Evolutionary conservation across 2,329 filamentous ascomycete species (phyloP), one percentile per base, ranked within the genome.

Genomic region (Neocucurbitaria cava): DNA sequence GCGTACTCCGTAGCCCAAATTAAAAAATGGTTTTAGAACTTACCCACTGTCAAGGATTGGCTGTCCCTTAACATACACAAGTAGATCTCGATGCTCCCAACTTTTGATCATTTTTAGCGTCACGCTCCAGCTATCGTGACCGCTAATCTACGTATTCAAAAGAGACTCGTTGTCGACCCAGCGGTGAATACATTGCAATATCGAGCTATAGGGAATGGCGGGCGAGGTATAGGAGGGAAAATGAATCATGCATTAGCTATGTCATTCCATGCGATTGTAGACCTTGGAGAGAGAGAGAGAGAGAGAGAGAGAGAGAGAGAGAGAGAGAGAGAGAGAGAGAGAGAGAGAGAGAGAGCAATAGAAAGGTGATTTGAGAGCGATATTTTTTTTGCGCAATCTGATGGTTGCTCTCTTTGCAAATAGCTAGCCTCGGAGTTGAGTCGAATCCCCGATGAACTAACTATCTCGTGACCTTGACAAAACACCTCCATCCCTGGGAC

Each of bases 191-290:
- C 39, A 49, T 38, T 54, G 11, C 40, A 26, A 21, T 23, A 35
- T 54, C 51, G 7, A 28, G 23, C 15, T 49, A 23, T 11, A 54
- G 40, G 3, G 51, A 52, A 1, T 48, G 24, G 2, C 51, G 44
- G 1, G 43, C 56, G 2, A 78, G 65, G 50, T 79, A 75, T 7
- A 78, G 66, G 20, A 78, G 46, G 5, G 72, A 74, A 49, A 66
- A 73, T 9, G 66, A 61, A n/a, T 75, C 77, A 50, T 78, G 72
- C 0, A 76, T 55, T 1, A 78, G 51, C 74, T 75, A 78, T 1
- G 67, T 74, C 33, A n/a, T n/a, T n/a, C n/a, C n/a, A 70, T 62
- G 31, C 60, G 65, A n/a, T 64, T 64, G 17, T 28, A 52, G 11
- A 50, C 61, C 39, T 69, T 71, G 54, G 58, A 69, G 3, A 66